Percentiles rank a stretch among this genome's conserved stretches.
Conservation (phyloP, 257 asterid species). For the Oldenlandia corymbosa region DNA sequence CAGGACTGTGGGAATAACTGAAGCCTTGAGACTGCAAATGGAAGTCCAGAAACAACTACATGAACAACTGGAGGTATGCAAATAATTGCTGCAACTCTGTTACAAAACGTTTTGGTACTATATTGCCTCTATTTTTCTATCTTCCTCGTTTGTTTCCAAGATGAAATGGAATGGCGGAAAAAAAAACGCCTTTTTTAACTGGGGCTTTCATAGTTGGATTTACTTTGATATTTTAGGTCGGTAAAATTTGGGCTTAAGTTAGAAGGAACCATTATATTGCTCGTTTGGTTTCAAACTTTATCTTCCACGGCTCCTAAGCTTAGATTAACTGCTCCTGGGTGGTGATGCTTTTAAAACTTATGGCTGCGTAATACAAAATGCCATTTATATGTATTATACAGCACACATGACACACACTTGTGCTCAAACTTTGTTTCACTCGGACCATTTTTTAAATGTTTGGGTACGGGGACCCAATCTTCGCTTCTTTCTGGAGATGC, state of each 20-base stretch:
- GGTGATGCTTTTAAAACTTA: neutral
- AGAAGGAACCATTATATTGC: no score
- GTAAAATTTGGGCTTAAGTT: no score
- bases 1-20: conserved; percentile 76
- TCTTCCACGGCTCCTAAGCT: neutral
- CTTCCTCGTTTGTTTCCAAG: no score
- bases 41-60: conserved; percentile 92
- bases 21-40: conserved; percentile 78
- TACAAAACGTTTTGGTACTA: neutral
- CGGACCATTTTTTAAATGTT: neutral
- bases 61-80: conserved; percentile 82
- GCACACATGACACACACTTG: neutral
- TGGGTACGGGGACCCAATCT: neutral
- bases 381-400: neutral
- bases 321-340: neutral
- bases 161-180: no score
- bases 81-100: conserved; percentile 1
- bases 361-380: neutral
- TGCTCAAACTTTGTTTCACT: neutral
- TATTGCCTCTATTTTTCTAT: conserved; percentile 1
- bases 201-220: no score
- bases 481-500: neutral
- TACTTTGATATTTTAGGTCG: neutral
- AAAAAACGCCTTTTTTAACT: no score
- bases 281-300: neutral